These are phyloP conservation scores for Massariosphaeria phaeospora DNA, from an alignment of 495 filamentous ascomycete genomes.

Conservation along the genomic window DNA sequence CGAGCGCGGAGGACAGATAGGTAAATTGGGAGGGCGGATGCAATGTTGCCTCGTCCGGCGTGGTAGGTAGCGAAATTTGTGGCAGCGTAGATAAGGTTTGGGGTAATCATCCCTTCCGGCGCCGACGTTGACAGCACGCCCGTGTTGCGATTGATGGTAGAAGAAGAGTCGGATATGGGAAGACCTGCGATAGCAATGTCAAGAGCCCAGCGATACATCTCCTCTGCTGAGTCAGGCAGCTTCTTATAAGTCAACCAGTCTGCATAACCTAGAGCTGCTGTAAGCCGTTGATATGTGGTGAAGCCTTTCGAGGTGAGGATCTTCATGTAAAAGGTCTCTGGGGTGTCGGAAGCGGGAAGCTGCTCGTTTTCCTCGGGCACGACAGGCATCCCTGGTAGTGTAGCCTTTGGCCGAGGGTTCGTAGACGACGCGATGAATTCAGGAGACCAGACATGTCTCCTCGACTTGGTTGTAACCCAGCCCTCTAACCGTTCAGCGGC, in stretches of 20 bases:
- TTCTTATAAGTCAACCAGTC: conserved; percentile 78
- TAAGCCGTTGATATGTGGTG: conserved; percentile 63
- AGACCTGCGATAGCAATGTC: conserved; percentile 58
- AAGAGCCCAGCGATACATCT: conserved; percentile 67
- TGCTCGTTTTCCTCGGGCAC: conserved; percentile 66
- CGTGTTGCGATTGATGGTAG: conserved; percentile 56
- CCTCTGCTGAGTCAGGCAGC: conserved; percentile 53
- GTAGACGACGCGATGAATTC: conserved; percentile 72
- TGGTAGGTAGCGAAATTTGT: conserved; percentile 74
- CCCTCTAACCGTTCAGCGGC: conserved; percentile 76
- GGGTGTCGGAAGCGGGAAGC: conserved; percentile 55
- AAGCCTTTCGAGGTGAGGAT: conserved; percentile 75
- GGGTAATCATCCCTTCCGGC: conserved; percentile 47
- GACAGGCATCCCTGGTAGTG: conserved; percentile 51
- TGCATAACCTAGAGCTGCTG: conserved; percentile 74
- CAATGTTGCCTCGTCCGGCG: conserved; percentile 59
- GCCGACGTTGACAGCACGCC: conserved; percentile 52
- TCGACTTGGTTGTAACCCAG: conserved; percentile 62
- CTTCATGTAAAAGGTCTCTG: conserved; percentile 69
- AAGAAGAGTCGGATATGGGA: conserved; percentile 37
- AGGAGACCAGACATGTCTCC: conserved; percentile 53
- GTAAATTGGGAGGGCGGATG: conserved; percentile 73
- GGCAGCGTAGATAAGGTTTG: conserved; percentile 66
- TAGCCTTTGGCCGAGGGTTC: conserved; percentile 71
- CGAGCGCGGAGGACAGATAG: conserved; percentile 77